phyloP scores from a whole-genome alignment of 2,329 filamentous ascomycete genomes.

The Diplodia corticola region DNA sequence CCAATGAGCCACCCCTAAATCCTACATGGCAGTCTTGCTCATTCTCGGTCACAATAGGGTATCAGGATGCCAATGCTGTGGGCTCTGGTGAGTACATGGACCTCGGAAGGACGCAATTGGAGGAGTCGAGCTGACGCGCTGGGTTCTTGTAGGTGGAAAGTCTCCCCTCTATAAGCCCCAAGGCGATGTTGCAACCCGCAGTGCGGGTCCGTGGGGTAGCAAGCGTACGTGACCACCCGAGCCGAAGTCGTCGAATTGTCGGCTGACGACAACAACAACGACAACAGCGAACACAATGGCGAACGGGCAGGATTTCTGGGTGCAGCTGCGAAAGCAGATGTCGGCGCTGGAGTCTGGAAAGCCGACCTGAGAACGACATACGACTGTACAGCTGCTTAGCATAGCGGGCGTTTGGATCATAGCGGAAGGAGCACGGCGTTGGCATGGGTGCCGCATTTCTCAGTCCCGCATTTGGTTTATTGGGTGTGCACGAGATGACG shows the following conservation, averaged over 20 bases:
- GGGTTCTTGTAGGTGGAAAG: conserved; percentile 22
- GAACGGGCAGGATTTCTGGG: conserved; percentile 48
- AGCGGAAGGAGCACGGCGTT: conserved; percentile 22
- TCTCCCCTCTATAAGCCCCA: conserved; percentile 39
- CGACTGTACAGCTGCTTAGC: conserved; percentile 23
- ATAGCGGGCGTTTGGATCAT: conserved; percentile 23
- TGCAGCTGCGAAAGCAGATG: conserved; percentile 49
- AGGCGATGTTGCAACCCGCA: conserved; percentile 39
- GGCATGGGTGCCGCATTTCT: conserved; percentile 15
- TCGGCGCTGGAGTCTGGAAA: conserved; percentile 42
- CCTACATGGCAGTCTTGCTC: conserved; percentile 26
- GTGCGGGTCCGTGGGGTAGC: conserved; percentile 43
- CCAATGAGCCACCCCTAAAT: no score
- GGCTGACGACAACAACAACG: background rate
- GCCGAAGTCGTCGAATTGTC: background rate
- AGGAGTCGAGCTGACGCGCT: conserved; percentile 28
- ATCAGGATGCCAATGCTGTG: conserved; percentile 21
- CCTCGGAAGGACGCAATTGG: background rate
- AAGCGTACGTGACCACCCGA: conserved; percentile 35
- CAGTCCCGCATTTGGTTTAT: conserved; percentile 7
- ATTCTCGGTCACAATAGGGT: conserved; percentile 10
- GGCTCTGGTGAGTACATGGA: conserved; percentile 8
- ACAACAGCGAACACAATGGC: conserved; percentile 42
- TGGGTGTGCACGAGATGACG: background rate
- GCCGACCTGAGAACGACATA: conserved; percentile 26